Percentiles rank a stretch among this genome's conserved stretches.
phyloP scores from a whole-genome alignment of 345 rosid species.

The Populus davidiana region DNA sequence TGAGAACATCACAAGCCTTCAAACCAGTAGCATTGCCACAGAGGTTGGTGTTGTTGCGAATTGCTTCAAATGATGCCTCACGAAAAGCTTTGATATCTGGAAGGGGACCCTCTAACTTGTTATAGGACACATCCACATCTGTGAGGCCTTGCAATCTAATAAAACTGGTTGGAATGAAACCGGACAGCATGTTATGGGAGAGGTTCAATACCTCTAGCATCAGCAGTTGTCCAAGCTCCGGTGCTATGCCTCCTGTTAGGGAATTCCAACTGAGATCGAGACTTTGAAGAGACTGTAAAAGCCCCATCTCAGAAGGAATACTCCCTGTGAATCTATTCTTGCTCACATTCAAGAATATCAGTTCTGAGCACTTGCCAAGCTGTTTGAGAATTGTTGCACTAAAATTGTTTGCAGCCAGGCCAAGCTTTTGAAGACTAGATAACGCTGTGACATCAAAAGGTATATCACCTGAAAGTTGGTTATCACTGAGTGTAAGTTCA shows the following conservation, averaged over 20 bases:
- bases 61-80: slow-evolving; percentile 13
- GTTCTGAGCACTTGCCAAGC: background rate
- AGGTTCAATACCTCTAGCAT: background rate
- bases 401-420: background rate
- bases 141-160: background rate
- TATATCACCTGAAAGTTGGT: background rate
- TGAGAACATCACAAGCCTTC: background rate
- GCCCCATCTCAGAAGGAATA: background rate
- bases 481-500: background rate
- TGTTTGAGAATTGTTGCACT: background rate
- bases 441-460: background rate
- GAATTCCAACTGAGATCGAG: slow-evolving; percentile 24
- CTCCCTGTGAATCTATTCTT: background rate
- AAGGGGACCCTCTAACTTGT: slow-evolving; percentile 12
- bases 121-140: slow-evolving; percentile 14
- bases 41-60: slow-evolving; percentile 7
- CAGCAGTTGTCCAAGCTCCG: background rate
- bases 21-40: slow-evolving; percentile 19
- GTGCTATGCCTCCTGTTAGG: slow-evolving; percentile 3
- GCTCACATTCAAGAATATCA: slow-evolving; percentile 1
- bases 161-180: slow-evolving; percentile 6
- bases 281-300: background rate
- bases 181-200: slow-evolving; percentile 8
- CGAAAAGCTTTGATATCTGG: slow-evolving; percentile 16
- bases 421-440: background rate